phyloP scores from a whole-genome alignment of 495 filamentous ascomycete species.

The Hypoxylon subgilvum region DNA sequence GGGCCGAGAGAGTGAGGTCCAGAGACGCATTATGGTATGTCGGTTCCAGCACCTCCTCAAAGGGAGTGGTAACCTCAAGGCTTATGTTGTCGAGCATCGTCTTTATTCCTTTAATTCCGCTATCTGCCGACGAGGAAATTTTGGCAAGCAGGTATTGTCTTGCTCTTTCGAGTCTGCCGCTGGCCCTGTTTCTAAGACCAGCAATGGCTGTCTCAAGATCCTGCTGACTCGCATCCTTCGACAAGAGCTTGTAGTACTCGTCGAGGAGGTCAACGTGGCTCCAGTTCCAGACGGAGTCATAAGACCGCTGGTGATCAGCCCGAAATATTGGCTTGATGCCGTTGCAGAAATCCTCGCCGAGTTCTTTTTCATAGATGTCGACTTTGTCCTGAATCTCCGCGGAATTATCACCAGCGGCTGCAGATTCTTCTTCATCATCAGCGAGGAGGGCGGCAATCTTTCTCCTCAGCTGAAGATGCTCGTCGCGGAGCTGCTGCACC shows the following conservation, averaged over 20 bases:
- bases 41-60: neutral
- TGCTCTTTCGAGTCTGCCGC: constrained; percentile 22
- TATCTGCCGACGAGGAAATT: constrained; percentile 1
- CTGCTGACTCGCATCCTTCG: constrained; percentile 80
- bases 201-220: constrained; percentile 14
- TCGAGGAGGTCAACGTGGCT: constrained; percentile 82
- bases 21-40: neutral
- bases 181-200: constrained; percentile 12
- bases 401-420: constrained; percentile 63
- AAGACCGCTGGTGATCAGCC: constrained; percentile 79
- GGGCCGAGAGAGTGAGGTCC: neutral
- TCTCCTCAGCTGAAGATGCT: constrained; percentile 71
- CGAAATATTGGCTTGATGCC: constrained; percentile 86
- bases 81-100: constrained; percentile 9
- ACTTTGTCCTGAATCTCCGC: constrained; percentile 72
- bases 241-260: constrained; percentile 94
- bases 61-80: neutral
- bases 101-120: neutral
- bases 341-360: constrained; percentile 83
- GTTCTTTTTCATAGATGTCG: constrained; percentile 81
- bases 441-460: constrained; percentile 84
- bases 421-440: constrained; percentile 79
- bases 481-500: constrained; percentile 54
- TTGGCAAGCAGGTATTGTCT: constrained; percentile 24
- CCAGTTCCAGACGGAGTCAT: constrained; percentile 94